A percentile compares a stretch with the other conserved stretches of the same genome.
Evolutionary conservation across 1,284 basidiomycete genomes (phyloP).

Genomic region (Ceratobasidium sp.): DNA sequence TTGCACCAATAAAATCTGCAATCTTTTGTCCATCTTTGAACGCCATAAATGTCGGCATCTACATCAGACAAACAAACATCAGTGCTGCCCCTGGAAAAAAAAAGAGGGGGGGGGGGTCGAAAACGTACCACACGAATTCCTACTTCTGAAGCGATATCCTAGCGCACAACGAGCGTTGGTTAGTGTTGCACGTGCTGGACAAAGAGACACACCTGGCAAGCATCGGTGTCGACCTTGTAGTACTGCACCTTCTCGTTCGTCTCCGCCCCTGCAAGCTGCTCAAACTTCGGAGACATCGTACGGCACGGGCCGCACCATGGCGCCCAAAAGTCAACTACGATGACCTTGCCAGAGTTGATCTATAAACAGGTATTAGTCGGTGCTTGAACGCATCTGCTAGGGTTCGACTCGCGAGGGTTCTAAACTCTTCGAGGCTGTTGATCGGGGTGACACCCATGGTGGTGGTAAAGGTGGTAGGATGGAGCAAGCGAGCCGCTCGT

Average conservation of each 20-base stretch:
- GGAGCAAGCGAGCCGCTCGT: too few species aligned
- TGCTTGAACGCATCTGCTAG: too few species aligned
- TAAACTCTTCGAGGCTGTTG: too few species aligned
- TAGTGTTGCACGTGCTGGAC: too few species aligned
- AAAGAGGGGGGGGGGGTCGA: background rate
- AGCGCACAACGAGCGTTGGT: background rate
- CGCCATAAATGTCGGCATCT: slow-evolving; percentile 27
- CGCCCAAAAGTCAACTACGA: slow-evolving; percentile 31
- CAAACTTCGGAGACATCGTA: slow-evolving; percentile 19
- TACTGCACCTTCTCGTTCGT: background rate
- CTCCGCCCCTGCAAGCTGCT: background rate
- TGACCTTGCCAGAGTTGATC: slow-evolving; percentile 26
- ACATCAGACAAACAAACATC: background rate
- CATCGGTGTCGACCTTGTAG: slow-evolving; percentile 36
- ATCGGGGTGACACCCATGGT: too few species aligned
- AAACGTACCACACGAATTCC: slow-evolving; percentile 25
- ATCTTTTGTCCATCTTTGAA: slow-evolving; percentile 21
- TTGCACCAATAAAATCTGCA: background rate
- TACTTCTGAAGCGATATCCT: slow-evolving; percentile 20
- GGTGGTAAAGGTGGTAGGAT: too few species aligned
- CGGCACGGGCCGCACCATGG: slow-evolving; percentile 38
- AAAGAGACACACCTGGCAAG: background rate
- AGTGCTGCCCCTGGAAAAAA: too few species aligned
- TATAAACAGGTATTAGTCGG: background rate
- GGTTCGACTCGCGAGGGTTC: too few species aligned